Conservation (phyloP, 2,329 filamentous ascomycete genomes). For the Alternaria panax region DNA sequence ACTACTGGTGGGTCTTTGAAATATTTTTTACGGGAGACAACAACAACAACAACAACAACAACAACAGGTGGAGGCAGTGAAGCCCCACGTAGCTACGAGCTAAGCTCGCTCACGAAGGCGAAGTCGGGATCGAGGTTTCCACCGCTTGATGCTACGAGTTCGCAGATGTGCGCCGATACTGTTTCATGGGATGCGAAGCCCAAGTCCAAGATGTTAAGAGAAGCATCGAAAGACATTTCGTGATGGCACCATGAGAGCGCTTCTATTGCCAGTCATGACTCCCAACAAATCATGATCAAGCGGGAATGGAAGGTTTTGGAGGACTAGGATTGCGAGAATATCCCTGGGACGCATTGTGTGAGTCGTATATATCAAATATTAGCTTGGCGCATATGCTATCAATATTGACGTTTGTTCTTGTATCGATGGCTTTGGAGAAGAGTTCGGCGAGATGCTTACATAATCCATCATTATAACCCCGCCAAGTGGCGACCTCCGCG, state of each 20-base stretch:
- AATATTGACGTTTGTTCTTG: neutral
- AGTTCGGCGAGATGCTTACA: neutral
- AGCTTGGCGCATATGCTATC: neutral
- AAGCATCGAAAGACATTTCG: neutral
- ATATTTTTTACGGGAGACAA: neutral
- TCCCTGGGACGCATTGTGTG: neutral
- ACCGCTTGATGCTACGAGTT: neutral
- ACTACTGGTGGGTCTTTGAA: conserved; percentile 7
- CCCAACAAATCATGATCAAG: conserved; percentile 8
- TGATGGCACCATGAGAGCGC: conserved; percentile 1
- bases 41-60: neutral
- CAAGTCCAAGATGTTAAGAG: neutral
- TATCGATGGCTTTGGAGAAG: fast-evolving
- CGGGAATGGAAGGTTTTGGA: neutral
- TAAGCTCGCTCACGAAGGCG: neutral
- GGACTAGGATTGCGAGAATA: neutral
- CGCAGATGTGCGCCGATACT: neutral
- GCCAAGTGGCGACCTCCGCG: conserved; percentile 12
- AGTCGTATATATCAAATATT: neutral
- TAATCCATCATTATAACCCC: conserved; percentile 1
- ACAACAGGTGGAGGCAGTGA: neutral
- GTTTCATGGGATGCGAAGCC: neutral
- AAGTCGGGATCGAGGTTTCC: neutral
- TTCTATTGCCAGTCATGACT: conserved; percentile 10
- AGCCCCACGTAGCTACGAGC: neutral